A percentile compares a stretch with the other conserved stretches of the same genome.
phyloP scores from a whole-genome alignment of 2,329 filamentous ascomycete species.

The Raffaelea ambrosiae region DNA sequence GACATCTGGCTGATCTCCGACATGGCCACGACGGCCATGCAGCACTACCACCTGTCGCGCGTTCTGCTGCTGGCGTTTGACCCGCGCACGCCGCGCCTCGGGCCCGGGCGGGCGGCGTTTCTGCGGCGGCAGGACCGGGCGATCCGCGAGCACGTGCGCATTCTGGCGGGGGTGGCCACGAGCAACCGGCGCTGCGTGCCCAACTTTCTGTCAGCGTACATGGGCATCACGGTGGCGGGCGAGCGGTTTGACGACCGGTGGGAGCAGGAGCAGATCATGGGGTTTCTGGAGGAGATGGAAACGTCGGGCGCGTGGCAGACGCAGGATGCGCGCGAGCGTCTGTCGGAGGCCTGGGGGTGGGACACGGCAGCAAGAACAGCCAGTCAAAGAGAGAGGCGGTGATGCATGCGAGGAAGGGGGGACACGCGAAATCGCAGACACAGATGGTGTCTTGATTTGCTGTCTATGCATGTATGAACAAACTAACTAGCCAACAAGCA shows the following conservation, averaged over 20 bases:
- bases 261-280: background rate
- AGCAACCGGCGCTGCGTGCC: slow-evolving; percentile 1
- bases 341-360: background rate
- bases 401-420: no score
- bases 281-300: slow-evolving; percentile 1
- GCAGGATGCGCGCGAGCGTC: background rate
- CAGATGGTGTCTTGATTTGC: no score
- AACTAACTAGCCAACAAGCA: no score
- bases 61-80: slow-evolving; percentile 2
- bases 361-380: no score
- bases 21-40: background rate
- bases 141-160: background rate
- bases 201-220: slow-evolving; percentile 1
- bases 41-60: slow-evolving; percentile 1
- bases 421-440: no score
- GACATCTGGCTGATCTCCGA: slow-evolving; percentile 3
- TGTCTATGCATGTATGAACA: no score
- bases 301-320: background rate
- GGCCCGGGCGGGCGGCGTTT: background rate
- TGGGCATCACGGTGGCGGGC: slow-evolving; percentile 1
- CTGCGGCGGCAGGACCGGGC: background rate
- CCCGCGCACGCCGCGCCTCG: slow-evolving; percentile 1
- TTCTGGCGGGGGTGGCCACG: background rate
- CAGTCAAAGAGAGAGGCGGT: no score
- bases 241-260: background rate